Base-by-base conservation (phyloP, 176 grass and related monocot species). In the barley (Hordeum vulgare) region DNA sequence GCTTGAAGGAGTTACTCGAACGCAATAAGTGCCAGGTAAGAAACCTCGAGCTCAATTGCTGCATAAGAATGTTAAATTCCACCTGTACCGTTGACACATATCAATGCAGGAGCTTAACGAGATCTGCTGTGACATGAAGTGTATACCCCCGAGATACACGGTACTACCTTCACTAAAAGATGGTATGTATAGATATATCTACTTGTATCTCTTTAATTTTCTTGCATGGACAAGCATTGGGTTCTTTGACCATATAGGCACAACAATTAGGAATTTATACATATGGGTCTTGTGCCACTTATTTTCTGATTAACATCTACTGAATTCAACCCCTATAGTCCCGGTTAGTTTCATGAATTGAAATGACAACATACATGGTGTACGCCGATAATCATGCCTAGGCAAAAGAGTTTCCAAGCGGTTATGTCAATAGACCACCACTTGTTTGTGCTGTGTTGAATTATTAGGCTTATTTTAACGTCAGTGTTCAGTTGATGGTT, bases 71-170 rank as follows among this genome's bases (percentile, higher is more conserved):
- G 20, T 62, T 40, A 44, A 63, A 29, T 18, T 14, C 5, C 58
- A 39, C 17, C 18, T 36, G 42, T 28, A 49, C 5, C 4, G 8
- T 79, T 88, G 45, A 88, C 57, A 85, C 13, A 28, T 37, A 58
- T 8, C 34, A n/a, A 53, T 89, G 76, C 81, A 92, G 87, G 87
- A 89, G n/a, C 77, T 92, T 77, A 87, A 89, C 18, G 64, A 61
- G 23, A 77, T 89, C 78, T 92, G 90, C 71, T 60, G 47, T 59
- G 58, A 74, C 28, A 86, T 70, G 18, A 73, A 86, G 24, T 92
- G 90, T 87, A 74, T 81, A 61, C 84, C 84, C 66, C 90, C 90
- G 66, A 86, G 84, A 92, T 87, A 92, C 59, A 61, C 17, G 26
- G 71, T 89, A 29, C 18, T 89, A 42, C 87, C 87, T 77, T 92